Conservation (phyloP, 2,329 filamentous ascomycete species). For the Rutstroemia sp. region DNA sequence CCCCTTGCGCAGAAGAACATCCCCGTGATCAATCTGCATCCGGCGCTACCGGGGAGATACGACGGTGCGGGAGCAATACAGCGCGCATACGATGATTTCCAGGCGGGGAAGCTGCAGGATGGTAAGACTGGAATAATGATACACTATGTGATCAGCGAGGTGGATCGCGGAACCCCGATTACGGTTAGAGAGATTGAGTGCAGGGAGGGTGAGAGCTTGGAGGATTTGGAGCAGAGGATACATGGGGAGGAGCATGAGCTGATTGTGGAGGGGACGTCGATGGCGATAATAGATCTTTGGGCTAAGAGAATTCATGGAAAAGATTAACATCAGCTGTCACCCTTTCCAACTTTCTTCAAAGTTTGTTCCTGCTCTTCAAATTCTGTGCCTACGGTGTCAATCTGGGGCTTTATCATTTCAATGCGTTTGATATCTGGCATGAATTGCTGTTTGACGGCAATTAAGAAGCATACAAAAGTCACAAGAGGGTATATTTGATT, state of each 20-base stretch:
- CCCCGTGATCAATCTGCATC: slow-evolving; percentile 63
- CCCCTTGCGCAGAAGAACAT: slow-evolving; percentile 47
- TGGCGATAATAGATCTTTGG: slow-evolving; percentile 37
- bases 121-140: slow-evolving; percentile 77
- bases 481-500: no score
- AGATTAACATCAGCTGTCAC: not conserved
- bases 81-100: slow-evolving; percentile 67
- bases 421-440: no score
- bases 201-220: slow-evolving; percentile 56
- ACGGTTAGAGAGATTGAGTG: slow-evolving; percentile 61
- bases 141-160: slow-evolving; percentile 73
- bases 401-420: no score
- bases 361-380: no score
- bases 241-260: slow-evolving; percentile 70
- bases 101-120: slow-evolving; percentile 54
- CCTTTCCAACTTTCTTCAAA: no score
- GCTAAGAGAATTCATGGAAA: slow-evolving; percentile 17
- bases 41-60: slow-evolving; percentile 60
- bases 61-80: slow-evolving; percentile 74
- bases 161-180: slow-evolving; percentile 73
- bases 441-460: no score
- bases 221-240: slow-evolving; percentile 63
- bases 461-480: no score
- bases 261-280: slow-evolving; percentile 66
- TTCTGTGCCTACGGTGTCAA: no score